Conservation (phyloP, 2,329 filamentous ascomycete species). For the Aspergillus ustus region DNA sequence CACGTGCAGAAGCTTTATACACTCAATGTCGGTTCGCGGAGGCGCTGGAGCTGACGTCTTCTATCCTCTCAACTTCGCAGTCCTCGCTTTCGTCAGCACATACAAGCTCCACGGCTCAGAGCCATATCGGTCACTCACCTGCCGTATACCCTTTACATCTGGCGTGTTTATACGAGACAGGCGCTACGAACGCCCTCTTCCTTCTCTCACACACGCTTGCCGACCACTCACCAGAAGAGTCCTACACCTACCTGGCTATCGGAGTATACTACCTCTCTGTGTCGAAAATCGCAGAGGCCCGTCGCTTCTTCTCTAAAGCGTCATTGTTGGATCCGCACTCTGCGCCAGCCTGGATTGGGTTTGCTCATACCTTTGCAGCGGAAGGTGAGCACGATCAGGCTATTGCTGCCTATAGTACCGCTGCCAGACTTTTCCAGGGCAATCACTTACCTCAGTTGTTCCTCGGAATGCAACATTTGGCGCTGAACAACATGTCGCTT, state of each 20-base stretch:
- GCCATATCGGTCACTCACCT: slow-evolving; percentile 49
- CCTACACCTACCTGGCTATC: slow-evolving; percentile 91
- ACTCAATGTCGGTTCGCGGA: slow-evolving; percentile 93
- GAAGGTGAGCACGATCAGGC: slow-evolving; percentile 98
- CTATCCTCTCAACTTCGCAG: slow-evolving; percentile 80
- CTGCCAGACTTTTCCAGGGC: slow-evolving; percentile 91
- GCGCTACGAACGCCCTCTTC: slow-evolving; percentile 85
- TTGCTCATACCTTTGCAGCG: slow-evolving; percentile 96
- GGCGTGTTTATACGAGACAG: slow-evolving; percentile 86
- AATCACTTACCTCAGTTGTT: slow-evolving; percentile 96
- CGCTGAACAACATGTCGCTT: slow-evolving; percentile 90
- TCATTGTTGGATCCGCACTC: slow-evolving; percentile 98
- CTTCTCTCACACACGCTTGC: slow-evolving; percentile 90
- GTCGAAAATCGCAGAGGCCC: slow-evolving; percentile 86
- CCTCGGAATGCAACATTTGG: slow-evolving; percentile 96
- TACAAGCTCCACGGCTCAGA: slow-evolving; percentile 36
- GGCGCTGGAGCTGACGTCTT: slow-evolving; percentile 80
- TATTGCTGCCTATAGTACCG: slow-evolving; percentile 95
- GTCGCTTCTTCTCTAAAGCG: slow-evolving; percentile 95
- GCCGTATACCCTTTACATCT: slow-evolving; percentile 85
- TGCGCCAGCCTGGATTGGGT: slow-evolving; percentile 97
- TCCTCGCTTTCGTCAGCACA: slow-evolving; percentile 69
- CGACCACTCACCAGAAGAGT: slow-evolving; percentile 87
- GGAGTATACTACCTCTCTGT: slow-evolving; percentile 93
- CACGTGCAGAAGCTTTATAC: slow-evolving; percentile 87